Conservation (phyloP, 2,329 filamentous ascomycete genomes). For the Aspergillus sp. region DNA sequence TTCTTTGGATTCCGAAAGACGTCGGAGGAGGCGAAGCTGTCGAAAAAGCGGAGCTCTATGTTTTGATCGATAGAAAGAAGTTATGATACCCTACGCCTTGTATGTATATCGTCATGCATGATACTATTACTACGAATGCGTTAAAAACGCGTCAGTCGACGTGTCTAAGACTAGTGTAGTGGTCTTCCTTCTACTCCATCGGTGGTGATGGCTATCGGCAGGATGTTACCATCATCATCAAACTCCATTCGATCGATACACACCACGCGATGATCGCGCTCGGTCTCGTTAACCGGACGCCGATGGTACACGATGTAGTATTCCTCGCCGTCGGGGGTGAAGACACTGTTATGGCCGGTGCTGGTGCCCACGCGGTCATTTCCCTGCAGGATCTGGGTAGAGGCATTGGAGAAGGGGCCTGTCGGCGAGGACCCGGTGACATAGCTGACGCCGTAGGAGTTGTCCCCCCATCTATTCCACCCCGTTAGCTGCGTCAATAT, state of each 20-base stretch:
- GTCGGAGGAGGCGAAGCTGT: slow-evolving; percentile 35
- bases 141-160: too few species aligned
- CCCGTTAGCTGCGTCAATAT: neutral
- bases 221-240: slow-evolving; percentile 43
- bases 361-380: slow-evolving; percentile 27
- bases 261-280: slow-evolving; percentile 47
- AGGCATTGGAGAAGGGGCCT: slow-evolving; percentile 41
- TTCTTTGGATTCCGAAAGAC: slow-evolving; percentile 43
- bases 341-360: slow-evolving; percentile 44
- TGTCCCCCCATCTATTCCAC: slow-evolving; percentile 46
- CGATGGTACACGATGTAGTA: slow-evolving; percentile 51
- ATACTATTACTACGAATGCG: neutral
- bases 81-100: slow-evolving; percentile 14
- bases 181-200: slow-evolving; percentile 24
- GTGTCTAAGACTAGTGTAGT: slow-evolving; percentile 1
- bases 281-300: slow-evolving; percentile 43
- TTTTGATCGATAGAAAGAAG: slow-evolving; percentile 30
- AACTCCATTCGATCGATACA: slow-evolving; percentile 52
- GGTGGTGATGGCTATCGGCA: slow-evolving; percentile 39
- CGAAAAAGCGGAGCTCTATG: slow-evolving; percentile 48
- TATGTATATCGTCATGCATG: slow-evolving; percentile 1
- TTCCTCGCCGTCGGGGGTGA: slow-evolving; percentile 38
- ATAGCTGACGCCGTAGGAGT: slow-evolving; percentile 47
- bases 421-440: slow-evolving; percentile 40
- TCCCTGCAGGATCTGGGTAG: slow-evolving; percentile 36